Percentiles rank a stretch among this genome's conserved stretches.
Conservation (phyloP, 768 basidiomycete species). For the Tephrocybe sp. region DNA sequence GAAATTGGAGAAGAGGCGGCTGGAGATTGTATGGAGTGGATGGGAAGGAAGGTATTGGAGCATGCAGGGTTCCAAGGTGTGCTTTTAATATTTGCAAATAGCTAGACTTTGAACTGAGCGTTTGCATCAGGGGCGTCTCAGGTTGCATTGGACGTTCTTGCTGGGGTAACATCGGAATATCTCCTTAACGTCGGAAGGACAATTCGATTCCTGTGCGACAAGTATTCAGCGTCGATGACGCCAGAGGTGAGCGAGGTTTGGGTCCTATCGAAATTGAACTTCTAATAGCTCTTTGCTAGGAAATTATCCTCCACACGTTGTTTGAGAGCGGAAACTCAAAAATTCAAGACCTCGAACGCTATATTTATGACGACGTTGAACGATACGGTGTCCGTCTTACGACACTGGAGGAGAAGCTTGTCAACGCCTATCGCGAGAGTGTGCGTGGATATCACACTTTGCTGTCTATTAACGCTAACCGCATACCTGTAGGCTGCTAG, state of each 20-base stretch:
- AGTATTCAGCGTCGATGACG: constrained; percentile 76
- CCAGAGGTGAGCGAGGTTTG: constrained; percentile 60
- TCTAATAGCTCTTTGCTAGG: constrained; percentile 41
- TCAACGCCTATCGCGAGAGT: constrained; percentile 77
- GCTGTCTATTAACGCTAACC: not conserved
- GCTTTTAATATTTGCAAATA: constrained; percentile 19
- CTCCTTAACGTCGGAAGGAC: constrained; percentile 84
- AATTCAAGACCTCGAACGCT: constrained; percentile 77
- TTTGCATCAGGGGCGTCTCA: constrained; percentile 63
- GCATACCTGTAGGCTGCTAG: constrained; percentile 34
- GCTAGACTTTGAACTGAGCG: not conserved
- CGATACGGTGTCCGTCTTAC: constrained; percentile 72
- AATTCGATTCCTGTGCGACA: constrained; percentile 78
- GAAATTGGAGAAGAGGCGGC: constrained; percentile 64
- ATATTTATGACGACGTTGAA: constrained; percentile 86
- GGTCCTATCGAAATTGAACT: not conserved
- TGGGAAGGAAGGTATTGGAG: constrained; percentile 74
- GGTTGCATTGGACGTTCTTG: constrained; percentile 72
- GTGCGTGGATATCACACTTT: constrained; percentile 37
- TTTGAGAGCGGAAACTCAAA: constrained; percentile 85
- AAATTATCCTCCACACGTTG: constrained; percentile 89
- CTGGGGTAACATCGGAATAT: constrained; percentile 77
- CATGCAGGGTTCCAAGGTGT: constrained; percentile 91
- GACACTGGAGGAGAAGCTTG: constrained; percentile 86
- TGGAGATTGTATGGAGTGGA: constrained; percentile 66